Conservation (phyloP, 2,329 filamentous ascomycete species). For the Fusarium ambrosium region DNA sequence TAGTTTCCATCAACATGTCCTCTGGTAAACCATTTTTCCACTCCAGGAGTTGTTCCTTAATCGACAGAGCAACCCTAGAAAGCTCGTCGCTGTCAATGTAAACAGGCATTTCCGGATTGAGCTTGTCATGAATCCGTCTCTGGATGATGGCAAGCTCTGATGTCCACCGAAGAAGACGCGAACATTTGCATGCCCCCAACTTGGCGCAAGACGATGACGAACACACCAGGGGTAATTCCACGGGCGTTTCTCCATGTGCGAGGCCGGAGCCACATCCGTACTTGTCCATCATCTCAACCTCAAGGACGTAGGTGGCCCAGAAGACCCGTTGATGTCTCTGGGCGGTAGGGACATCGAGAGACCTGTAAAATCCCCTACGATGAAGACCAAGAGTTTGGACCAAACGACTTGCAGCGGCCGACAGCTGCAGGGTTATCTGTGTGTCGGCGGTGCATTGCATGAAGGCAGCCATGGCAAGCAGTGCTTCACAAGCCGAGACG, state of each 20-base stretch:
- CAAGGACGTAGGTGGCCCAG: background rate
- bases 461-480: background rate
- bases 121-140: background rate
- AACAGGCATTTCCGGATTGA: background rate
- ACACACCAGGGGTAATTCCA: background rate
- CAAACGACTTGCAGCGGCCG: background rate
- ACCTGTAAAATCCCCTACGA: background rate
- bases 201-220: background rate
- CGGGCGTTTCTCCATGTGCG: rapidly evolving
- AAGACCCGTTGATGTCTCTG: background rate
- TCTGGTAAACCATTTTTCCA: background rate
- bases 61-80: rapidly evolving
- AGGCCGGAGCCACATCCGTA: background rate
- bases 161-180: background rate
- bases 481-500: background rate
- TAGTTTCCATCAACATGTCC: background rate
- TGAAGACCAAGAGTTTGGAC: background rate
- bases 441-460: background rate
- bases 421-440: background rate
- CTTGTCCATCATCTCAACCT: background rate
- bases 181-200: background rate
- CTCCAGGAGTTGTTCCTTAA: background rate
- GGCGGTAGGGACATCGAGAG: background rate
- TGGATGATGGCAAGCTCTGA: background rate
- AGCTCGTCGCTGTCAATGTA: background rate